Evolutionary conservation across 352 stramenopile genomes (phyloP), one percentile per base, ranked within the genome.

Genomic region (Phytophthora constricta): DNA sequence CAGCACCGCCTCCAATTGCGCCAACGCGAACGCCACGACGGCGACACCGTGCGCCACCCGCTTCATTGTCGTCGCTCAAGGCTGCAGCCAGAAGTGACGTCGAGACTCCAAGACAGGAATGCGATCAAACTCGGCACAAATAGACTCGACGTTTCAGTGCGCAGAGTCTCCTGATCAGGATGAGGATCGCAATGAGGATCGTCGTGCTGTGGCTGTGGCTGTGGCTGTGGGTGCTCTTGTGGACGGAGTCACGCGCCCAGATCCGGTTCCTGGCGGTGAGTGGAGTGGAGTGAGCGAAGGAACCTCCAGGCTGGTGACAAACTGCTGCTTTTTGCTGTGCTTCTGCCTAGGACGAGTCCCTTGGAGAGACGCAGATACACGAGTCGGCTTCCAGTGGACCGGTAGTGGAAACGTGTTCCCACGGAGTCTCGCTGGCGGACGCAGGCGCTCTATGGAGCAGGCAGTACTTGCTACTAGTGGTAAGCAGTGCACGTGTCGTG

Each of bases 261-360:
- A 33, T 79, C 20, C 55, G 39, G 4, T 65, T 79, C 42, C 39
- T 34, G 26, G 62, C 65, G 45, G 66, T 79, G 37, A 34, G 54
- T 45, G 2, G 14, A n/a, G n/a, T n/a, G n/a, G n/a, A n/a, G n/a
- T n/a, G n/a, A n/a, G n/a, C n/a, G n/a, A n/a, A n/a, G n/a, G n/a
- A n/a, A n/a, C 47, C n/a, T 25, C 34, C 17, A 26, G 28, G 1
- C n/a, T n/a, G n/a, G n/a, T n/a, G n/a, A n/a, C n/a, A n/a, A n/a
- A n/a, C n/a, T n/a, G 25, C 20, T 22, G 17, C 45, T 28, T 53
- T 39, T n/a, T n/a, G n/a, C n/a, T n/a, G n/a, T n/a, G n/a, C n/a
- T n/a, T n/a, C n/a, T n/a, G 28, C 19, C 48, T 55, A 76, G 68
- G 48, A 62, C 19, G 51, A 66, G 23, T 74, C 61, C 16, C 57